phyloP scores from a whole-genome alignment of 129 eudicot species.

The Centrapalus pauciflorus region DNA sequence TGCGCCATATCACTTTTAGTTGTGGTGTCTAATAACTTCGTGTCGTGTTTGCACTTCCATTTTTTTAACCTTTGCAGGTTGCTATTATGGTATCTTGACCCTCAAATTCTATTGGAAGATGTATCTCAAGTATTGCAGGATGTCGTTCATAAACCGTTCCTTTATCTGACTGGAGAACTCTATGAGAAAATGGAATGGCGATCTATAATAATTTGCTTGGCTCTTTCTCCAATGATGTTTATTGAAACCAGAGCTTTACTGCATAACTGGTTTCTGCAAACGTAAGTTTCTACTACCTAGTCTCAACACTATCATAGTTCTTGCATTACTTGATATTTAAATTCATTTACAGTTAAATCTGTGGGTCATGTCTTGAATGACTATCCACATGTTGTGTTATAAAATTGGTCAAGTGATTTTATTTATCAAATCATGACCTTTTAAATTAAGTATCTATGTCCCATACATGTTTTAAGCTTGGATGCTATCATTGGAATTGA shows the following conservation, averaged over 20 bases:
- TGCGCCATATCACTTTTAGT: not conserved
- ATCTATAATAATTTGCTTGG: constrained; percentile 46
- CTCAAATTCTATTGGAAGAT: constrained; percentile 46
- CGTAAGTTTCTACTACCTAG: constrained; percentile 53
- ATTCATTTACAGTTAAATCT: not conserved
- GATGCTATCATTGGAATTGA: not conserved
- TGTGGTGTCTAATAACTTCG: not conserved
- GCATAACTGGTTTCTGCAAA: constrained; percentile 65
- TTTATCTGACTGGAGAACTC: constrained; percentile 46
- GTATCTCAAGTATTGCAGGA: constrained; percentile 52
- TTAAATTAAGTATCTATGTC: not conserved
- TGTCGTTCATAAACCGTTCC: constrained; percentile 43
- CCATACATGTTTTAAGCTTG: not conserved
- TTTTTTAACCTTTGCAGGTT: constrained; percentile 43
- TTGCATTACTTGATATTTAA: not conserved
- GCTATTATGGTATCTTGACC: constrained; percentile 66
- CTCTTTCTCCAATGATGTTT: constrained; percentile 59
- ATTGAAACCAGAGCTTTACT: constrained; percentile 56
- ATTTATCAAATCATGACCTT: not conserved
- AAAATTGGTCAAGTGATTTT: not conserved
- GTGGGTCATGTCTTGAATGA: not conserved
- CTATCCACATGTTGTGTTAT: not conserved
- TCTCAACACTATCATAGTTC: not conserved
- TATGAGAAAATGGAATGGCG: constrained; percentile 61
- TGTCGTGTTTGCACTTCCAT: constrained; percentile 4